phyloP scores from a whole-genome alignment of 805 yeast genomes.

The Pichia thaimueangensis region DNA sequence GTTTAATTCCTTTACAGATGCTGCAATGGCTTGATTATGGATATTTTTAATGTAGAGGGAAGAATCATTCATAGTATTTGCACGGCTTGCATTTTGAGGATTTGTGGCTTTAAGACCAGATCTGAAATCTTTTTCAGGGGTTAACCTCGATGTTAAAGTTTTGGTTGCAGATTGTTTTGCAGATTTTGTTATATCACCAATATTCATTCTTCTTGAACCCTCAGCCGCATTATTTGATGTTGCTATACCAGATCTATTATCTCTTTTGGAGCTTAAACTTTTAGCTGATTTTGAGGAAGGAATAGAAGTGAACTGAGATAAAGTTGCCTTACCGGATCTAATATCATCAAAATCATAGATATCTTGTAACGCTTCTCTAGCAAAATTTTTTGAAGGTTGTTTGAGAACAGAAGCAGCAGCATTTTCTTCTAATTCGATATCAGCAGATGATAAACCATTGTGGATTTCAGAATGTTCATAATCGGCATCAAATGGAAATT shows the following conservation, averaged over 20 bases:
- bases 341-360: conserved; percentile 39
- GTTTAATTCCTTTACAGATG: conserved; percentile 8
- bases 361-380: conserved; percentile 34
- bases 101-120: conserved; percentile 27
- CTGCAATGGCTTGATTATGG: conserved; percentile 12
- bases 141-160: conserved; percentile 39
- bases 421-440: conserved; percentile 27
- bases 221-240: conserved; percentile 26
- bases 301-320: conserved; percentile 22
- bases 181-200: conserved; percentile 23
- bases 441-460: no score
- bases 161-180: conserved; percentile 37
- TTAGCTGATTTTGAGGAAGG: conserved; percentile 14
- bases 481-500: conserved; percentile 24
- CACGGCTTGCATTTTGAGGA: conserved; percentile 8
- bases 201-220: conserved; percentile 27
- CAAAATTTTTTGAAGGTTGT: conserved; percentile 23
- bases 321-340: conserved; percentile 33
- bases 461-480: not conserved
- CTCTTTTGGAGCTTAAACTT: conserved; percentile 14
- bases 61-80: conserved; percentile 28
- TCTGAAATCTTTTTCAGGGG: conserved; percentile 33
- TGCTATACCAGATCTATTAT: conserved; percentile 23
- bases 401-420: conserved; percentile 41
- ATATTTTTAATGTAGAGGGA: conserved; percentile 13